Conservation (phyloP, 2,329 filamentous ascomycete species). For the Kalaharituber pfeilii region DNA sequence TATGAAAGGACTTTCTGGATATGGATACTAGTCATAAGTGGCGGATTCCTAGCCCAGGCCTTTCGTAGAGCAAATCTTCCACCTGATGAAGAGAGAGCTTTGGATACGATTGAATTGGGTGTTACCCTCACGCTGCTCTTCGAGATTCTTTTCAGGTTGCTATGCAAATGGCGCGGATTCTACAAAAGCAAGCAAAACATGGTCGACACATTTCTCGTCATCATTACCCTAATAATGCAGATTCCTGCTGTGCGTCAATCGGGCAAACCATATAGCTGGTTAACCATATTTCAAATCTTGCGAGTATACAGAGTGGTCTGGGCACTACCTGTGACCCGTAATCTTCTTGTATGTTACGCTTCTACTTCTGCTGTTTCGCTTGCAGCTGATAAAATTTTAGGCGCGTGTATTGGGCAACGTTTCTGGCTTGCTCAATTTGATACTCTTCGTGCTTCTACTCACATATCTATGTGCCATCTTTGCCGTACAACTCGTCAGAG, state of each 20-base stretch:
- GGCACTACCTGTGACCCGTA: slow-evolving; percentile 69
- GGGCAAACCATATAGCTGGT: slow-evolving; percentile 60
- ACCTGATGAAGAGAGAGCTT: slow-evolving; percentile 40
- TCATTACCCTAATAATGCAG: slow-evolving; percentile 71
- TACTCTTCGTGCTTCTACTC: slow-evolving; percentile 89
- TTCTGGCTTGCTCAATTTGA: slow-evolving; percentile 78
- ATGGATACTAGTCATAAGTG: slow-evolving; percentile 67
- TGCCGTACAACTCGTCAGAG: slow-evolving; percentile 79
- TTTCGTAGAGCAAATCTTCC: slow-evolving; percentile 63
- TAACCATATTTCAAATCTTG: slow-evolving; percentile 84
- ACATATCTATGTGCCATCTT: slow-evolving; percentile 90
- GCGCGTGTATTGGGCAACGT: slow-evolving; percentile 76
- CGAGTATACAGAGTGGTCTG: slow-evolving; percentile 83
- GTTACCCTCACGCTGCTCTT: slow-evolving; percentile 62
- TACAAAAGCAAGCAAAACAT: slow-evolving; percentile 56
- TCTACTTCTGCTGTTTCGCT: neutral
- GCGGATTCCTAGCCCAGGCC: slow-evolving; percentile 62
- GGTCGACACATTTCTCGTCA: slow-evolving; percentile 60
- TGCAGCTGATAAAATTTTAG: slow-evolving; percentile 24
- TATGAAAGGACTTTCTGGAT: slow-evolving; percentile 58
- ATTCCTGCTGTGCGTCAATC: slow-evolving; percentile 61
- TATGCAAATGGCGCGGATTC: slow-evolving; percentile 65
- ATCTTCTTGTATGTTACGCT: slow-evolving; percentile 48
- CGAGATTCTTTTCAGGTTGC: slow-evolving; percentile 67
- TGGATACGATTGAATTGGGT: slow-evolving; percentile 53